phyloP scores from a whole-genome alignment of 2,329 filamentous ascomycete species.

The Ceratocystis lukuohia region DNA sequence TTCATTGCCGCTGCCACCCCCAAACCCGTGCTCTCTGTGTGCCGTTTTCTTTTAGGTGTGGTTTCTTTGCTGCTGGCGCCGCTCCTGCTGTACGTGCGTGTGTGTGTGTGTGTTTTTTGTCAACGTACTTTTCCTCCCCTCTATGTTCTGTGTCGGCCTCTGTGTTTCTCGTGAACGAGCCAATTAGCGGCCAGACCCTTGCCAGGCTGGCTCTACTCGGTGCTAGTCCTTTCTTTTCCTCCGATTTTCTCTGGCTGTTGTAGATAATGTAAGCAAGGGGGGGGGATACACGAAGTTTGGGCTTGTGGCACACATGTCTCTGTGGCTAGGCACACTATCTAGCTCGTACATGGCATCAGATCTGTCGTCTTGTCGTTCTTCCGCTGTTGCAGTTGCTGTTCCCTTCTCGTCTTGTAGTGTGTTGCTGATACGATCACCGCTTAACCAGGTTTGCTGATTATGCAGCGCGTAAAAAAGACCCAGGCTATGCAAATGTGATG shows the following conservation, averaged over 20 bases:
- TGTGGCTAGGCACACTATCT: constrained; percentile 5
- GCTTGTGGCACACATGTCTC: neutral
- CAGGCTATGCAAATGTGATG: neutral
- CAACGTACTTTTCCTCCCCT: no score
- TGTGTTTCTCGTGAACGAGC: neutral
- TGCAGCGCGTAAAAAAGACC: neutral
- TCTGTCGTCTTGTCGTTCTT: neutral
- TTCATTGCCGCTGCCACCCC: constrained; percentile 1
- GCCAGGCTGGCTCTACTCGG: neutral
- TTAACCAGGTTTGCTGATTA: neutral
- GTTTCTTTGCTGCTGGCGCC: neutral
- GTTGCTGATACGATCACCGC: neutral
- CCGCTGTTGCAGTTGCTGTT: neutral
- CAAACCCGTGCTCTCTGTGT: neutral
- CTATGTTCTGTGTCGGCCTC: neutral
- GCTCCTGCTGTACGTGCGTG: neutral
- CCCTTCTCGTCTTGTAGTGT: neutral
- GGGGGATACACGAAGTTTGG: neutral
- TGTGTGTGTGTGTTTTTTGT: neutral
- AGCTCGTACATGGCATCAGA: neutral
- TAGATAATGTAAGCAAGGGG: neutral
- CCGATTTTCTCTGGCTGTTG: neutral
- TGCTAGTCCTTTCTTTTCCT: neutral
- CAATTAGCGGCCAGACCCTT: neutral
- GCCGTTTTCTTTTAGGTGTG: neutral